Conservation (phyloP, 305 asterid genomes). For the Fraxinus sp. region DNA sequence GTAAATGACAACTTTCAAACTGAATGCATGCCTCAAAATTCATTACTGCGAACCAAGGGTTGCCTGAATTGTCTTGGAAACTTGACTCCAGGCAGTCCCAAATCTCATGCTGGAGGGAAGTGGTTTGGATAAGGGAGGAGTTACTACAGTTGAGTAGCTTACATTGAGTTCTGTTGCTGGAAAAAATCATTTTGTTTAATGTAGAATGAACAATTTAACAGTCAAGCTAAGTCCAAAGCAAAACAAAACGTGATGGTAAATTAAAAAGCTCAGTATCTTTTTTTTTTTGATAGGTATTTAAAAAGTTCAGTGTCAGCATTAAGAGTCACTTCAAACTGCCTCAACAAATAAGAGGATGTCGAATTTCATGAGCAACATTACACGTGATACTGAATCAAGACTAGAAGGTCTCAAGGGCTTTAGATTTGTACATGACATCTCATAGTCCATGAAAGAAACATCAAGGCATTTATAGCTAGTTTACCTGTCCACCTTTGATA, state of each 20-base stretch:
- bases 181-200: background rate
- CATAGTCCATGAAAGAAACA: background rate
- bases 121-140: background rate
- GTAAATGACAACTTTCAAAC: background rate
- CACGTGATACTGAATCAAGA: slow-evolving; percentile 12
- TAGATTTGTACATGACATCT: background rate
- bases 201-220: background rate
- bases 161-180: background rate
- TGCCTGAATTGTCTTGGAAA: background rate
- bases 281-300: too few relatives aligned
- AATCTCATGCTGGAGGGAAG: background rate
- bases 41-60: background rate
- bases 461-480: slow-evolving; percentile 15
- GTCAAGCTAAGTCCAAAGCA: background rate
- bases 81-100: background rate
- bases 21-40: background rate
- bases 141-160: background rate
- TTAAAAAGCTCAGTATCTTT: background rate
- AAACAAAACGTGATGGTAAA: background rate
- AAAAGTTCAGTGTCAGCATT: background rate
- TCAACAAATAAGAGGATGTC: background rate
- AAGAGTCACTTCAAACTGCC: background rate
- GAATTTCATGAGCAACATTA: background rate
- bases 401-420: background rate
- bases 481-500: slow-evolving; percentile 92